These are phyloP conservation scores for Poa annua DNA, from an alignment of 176 grass and related monocot genomes.

Conservation along the genomic window DNA sequence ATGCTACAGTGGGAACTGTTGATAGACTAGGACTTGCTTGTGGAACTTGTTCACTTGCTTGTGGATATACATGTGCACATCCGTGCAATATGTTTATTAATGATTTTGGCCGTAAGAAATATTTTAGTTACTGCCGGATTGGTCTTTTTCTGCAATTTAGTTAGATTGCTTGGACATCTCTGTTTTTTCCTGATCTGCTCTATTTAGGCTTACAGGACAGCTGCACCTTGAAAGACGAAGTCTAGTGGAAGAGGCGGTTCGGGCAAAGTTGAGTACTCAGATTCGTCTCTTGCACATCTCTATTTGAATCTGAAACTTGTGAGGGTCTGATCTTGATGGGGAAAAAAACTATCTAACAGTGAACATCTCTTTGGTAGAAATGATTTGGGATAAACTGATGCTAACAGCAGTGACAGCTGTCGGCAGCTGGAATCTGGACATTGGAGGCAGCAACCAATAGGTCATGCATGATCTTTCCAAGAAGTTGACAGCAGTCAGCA, in stretches of 20 bases:
- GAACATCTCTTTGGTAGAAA: too few species aligned
- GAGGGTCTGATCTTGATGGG: not conserved
- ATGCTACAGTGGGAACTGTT: not conserved
- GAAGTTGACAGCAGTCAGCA: not conserved
- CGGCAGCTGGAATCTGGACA: not conserved
- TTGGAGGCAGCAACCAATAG: not conserved
- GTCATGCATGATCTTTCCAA: not conserved
- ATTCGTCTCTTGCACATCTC: not conserved
- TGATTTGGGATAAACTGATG: not conserved
- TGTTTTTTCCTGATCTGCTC: not conserved
- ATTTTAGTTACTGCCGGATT: not conserved
- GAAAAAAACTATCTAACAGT: not conserved
- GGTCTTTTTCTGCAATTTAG: not conserved
- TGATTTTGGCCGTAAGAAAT: not conserved
- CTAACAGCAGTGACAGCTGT: not conserved
- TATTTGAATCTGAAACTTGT: not conserved
- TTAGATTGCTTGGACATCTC: not conserved
- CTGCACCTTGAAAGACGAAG: not conserved
- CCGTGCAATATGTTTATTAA: not conserved
- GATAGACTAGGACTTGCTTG: not conserved
- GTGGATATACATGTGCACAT: not conserved
- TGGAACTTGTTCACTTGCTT: not conserved
- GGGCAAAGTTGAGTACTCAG: not conserved
- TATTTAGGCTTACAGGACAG: not conserved
- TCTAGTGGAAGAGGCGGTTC: not conserved